Evolutionary conservation across 108 stramenopile species (phyloP), one percentile per base, ranked within the genome.

Genomic region (Poteriospumella lacustris): DNA sequence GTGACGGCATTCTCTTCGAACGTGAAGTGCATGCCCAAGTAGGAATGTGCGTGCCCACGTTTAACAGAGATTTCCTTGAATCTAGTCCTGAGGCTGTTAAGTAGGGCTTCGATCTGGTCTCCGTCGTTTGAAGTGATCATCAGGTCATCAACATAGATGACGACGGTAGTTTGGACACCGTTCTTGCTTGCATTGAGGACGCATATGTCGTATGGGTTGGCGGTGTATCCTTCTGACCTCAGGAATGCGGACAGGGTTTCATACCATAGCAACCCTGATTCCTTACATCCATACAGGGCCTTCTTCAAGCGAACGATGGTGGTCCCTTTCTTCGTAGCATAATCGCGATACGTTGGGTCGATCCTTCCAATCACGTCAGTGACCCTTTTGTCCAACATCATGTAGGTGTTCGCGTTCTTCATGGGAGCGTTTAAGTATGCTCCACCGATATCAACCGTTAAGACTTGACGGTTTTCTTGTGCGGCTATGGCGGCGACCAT

Each of bases 141-240:
- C 70, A 73, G 9, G 41, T 73, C 70, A 56, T 73, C 70, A 3
- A 73, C 70, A 24, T 73, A 31, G 28, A 73, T 44, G 36, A 24
- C 9, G 9, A 73, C 12, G 26, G 70, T 73, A 26, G 9, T 12
- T 24, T 73, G 70, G n/a, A n/a, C n/a, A 31, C 41, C 70, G 28
- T 39, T 42, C 3, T 12, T 15, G 3, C 26, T 38, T 38, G 26
- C 36, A 31, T 73, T 73, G 5, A 73, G 36, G 9, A 73, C 70
- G 41, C 70, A 73, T 42, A 26, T 44, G 70, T 73, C 70, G 26
- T 52, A 44, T 5, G 70, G 43, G 41, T 73, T 73, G 5, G 36
- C 41, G 26, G 31, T 24, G 24, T 34, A 64, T 34, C 60, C 60
- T 24, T 34, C 9, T 34, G 28, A 5, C 31, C 5, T 33, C 31